Conservation (phyloP, 805 yeast genomes). For the Kregervanrija delftensis region DNA sequence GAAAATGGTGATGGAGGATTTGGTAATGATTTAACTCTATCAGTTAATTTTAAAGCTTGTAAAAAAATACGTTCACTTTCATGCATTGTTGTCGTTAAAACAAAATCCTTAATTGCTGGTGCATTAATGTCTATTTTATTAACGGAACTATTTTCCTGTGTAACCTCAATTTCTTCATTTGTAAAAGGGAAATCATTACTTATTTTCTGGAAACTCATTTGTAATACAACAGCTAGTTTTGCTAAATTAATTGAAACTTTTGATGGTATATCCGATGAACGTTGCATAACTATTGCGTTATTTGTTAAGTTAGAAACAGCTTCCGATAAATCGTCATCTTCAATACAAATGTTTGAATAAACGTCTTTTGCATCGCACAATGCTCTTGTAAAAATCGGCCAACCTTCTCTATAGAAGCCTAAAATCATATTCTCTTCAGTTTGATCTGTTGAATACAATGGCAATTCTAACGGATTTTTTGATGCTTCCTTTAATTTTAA, state of each 20-base stretch:
- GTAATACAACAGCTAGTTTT: conserved; percentile 15
- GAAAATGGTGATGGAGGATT: too few species aligned
- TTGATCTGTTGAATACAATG: conserved; percentile 15
- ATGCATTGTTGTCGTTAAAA: conserved; percentile 9
- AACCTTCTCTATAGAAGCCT: conserved; percentile 18
- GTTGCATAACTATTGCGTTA: conserved; percentile 13
- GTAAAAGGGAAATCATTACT: conserved; percentile 5
- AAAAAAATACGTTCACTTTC: conserved; percentile 13
- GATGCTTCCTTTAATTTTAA: conserved; percentile 11
- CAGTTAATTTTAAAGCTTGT: conserved; percentile 10
- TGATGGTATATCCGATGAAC: conserved; percentile 17
- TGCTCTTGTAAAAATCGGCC: conserved; percentile 22
- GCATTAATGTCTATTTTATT: conserved; percentile 6
- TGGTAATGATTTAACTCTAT: conserved; percentile 6
- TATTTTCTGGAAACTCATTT: conserved; percentile 11
- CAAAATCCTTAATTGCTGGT: conserved; percentile 13
- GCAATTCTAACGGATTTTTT: conserved; percentile 14
- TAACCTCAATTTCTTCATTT: conserved; percentile 7
- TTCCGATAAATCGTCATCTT: conserved; percentile 17
- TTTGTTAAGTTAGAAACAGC: conserved; percentile 15
- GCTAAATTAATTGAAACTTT: conserved; percentile 12
- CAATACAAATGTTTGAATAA: conserved; percentile 20
- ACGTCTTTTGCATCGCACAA: conserved; percentile 20
- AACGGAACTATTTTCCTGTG: conserved; percentile 8
- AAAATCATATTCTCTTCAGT: conserved; percentile 18